Evolutionary conservation across 2,329 filamentous ascomycete species (phyloP), one percentile per base, ranked within the genome.

Genomic region (Diaporthe sp.): DNA sequence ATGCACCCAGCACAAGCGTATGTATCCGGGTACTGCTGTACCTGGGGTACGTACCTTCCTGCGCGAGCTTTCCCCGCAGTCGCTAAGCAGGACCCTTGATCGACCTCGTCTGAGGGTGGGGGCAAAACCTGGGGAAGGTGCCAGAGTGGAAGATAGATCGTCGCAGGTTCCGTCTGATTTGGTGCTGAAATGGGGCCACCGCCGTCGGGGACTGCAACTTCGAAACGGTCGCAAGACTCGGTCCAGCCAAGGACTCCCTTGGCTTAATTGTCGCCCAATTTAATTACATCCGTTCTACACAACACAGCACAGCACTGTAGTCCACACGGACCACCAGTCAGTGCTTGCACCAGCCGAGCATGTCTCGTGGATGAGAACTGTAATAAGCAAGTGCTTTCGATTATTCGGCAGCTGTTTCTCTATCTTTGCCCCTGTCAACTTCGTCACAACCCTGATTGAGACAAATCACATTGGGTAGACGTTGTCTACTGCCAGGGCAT

Each of bases 11-110:
- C 22, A 28, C n/a, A 13, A 7, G 4, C 59, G n/a, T 1, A 49
- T 49, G 42, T 65, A 37, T 42, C 44, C 19, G 25, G 58, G 59
- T 19, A 39, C 39, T 39, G n/a, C 22, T 2, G 44, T 17, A 37
- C 19, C 6, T 25, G 3, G 0, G 17, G 42, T 51, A 37, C 62
- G 28, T 49, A 34, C 46, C 31, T 39, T 39, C 31, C 31, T 25
- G 10, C 10, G 5, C 37, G 34, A 31, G 31, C 62, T 39, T 61
- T 19, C 62, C 62, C 62, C 62, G 46, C 62, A 68, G 46, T 53
- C 62, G 62, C 62, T 68, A 39, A 39, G 19, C 19, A 68, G 62
- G 62, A 68, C 62, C 62, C 62, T 53, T 68, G 62, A 53, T 39
- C 31, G 46, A 28, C 62, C 22, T 49, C 46, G 28, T 37, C 62